phyloP scores from a whole-genome alignment of 192 early-diverging fungal genomes.

The Chytriomyces confervae region DNA sequence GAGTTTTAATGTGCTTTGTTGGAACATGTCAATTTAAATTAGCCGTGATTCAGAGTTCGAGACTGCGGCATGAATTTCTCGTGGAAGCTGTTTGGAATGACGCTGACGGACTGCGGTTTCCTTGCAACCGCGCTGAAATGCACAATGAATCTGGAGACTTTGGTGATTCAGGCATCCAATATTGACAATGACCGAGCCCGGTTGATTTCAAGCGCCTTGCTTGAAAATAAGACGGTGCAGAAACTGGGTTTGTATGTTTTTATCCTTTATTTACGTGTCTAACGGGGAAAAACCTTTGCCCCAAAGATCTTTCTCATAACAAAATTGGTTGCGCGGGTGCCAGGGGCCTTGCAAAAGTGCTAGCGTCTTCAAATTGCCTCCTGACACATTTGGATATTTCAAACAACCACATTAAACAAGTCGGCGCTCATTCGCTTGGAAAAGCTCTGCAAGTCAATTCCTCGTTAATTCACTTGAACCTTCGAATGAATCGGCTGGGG shows the following conservation, averaged over 20 bases:
- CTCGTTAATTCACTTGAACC: slow-evolving; percentile 37
- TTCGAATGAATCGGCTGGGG: slow-evolving; percentile 48
- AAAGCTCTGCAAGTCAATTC: slow-evolving; percentile 43
- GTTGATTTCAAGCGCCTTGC: slow-evolving; percentile 44
- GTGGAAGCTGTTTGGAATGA: slow-evolving; percentile 62
- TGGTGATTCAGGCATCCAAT: slow-evolving; percentile 48
- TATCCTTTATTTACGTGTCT: background rate
- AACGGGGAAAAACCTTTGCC: background rate
- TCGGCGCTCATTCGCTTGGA: slow-evolving; percentile 43
- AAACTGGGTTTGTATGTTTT: slow-evolving; percentile 39
- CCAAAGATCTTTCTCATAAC: slow-evolving; percentile 61
- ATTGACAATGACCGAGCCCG: slow-evolving; percentile 55
- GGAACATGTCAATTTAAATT: background rate
- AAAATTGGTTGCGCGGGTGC: slow-evolving; percentile 53
- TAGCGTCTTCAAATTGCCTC: slow-evolving; percentile 33
- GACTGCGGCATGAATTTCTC: slow-evolving; percentile 60
- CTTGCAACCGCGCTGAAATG: slow-evolving; percentile 38
- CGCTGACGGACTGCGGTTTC: slow-evolving; percentile 47
- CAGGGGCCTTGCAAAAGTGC: slow-evolving; percentile 52
- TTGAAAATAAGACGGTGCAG: slow-evolving; percentile 45
- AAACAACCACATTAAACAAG: slow-evolving; percentile 52
- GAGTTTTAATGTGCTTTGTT: background rate
- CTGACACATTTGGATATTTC: slow-evolving; percentile 46
- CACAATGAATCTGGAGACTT: slow-evolving; percentile 17
- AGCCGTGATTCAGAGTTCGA: slow-evolving; percentile 36